These are phyloP conservation scores for Arthroderma sp. DNA, from an alignment of 2,329 filamentous ascomycete species.

Conservation along the genomic window DNA sequence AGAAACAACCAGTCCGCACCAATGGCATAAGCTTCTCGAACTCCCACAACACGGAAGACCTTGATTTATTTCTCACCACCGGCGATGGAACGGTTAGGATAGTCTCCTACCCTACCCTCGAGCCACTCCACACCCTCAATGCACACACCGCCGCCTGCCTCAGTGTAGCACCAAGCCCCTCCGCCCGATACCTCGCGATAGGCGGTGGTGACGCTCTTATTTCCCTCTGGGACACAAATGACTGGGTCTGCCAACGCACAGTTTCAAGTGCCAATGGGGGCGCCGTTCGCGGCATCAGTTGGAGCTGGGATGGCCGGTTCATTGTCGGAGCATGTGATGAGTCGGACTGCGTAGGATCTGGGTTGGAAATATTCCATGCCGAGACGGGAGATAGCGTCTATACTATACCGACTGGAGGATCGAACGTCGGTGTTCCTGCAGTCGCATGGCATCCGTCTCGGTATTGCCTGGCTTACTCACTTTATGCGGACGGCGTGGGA, in stretches of 20 bases:
- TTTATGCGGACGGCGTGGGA: constrained; percentile 29
- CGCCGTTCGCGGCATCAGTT: constrained; percentile 35
- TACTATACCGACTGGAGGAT: constrained; percentile 28
- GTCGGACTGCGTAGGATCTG: constrained; percentile 28
- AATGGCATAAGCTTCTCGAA: constrained; percentile 37
- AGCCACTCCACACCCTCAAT: constrained; percentile 31
- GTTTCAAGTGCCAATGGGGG: constrained; percentile 33
- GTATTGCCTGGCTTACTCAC: constrained; percentile 38
- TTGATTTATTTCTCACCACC: constrained; percentile 35
- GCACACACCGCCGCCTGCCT: constrained; percentile 38
- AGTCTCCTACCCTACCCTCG: constrained; percentile 34
- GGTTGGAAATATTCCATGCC: constrained; percentile 38
- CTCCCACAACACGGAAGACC: constrained; percentile 22
- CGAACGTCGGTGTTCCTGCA: constrained; percentile 30
- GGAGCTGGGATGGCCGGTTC: constrained; percentile 39
- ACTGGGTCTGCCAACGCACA: constrained; percentile 38
- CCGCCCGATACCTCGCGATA: constrained; percentile 36
- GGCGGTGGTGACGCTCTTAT: constrained; percentile 38
- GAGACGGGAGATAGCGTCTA: constrained; percentile 37
- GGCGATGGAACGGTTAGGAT: constrained; percentile 38
- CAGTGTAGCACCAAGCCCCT: constrained; percentile 33
- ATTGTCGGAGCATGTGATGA: constrained; percentile 37
- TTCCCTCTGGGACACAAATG: constrained; percentile 38
- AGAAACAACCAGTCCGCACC: constrained; percentile 35
- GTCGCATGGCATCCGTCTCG: constrained; percentile 38